phyloP scores from a whole-genome alignment of 768 basidiomycete genomes.

The Coprinopsis strossmayeri region DNA sequence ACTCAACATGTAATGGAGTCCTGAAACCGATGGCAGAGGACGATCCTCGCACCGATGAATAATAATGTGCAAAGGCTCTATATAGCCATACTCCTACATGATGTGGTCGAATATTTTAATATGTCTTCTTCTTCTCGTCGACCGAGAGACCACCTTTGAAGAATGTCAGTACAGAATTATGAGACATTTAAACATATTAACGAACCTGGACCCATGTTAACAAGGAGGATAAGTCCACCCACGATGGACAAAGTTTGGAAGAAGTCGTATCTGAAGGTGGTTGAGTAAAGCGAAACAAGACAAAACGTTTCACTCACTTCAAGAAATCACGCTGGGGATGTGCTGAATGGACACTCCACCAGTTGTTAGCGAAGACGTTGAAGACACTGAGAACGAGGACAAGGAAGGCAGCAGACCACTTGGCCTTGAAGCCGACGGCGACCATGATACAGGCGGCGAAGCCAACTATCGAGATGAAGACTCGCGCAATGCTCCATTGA shows the following conservation, averaged over 20 bases:
- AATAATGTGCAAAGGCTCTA: neutral
- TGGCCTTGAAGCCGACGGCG: conserved; percentile 98
- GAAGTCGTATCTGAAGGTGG: conserved; percentile 79
- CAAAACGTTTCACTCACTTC: conserved; percentile 69
- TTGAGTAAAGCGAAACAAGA: neutral
- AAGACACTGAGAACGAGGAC: conserved; percentile 87
- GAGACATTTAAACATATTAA: neutral
- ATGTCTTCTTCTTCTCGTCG: conserved; percentile 99
- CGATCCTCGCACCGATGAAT: neutral
- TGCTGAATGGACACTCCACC: conserved; percentile 88
- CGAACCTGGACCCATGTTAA: conserved; percentile 88
- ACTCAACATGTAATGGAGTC: neutral
- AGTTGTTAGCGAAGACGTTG: conserved; percentile 98
- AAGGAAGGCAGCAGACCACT: conserved; percentile 96
- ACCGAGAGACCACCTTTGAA: conserved; percentile 82
- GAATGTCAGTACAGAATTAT: conserved; percentile 10
- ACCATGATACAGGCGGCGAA: conserved; percentile 93
- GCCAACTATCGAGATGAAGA: conserved; percentile 85
- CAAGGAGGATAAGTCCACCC: conserved; percentile 92
- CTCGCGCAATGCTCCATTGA: conserved; percentile 78
- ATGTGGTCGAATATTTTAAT: conserved; percentile 26
- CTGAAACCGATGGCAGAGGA: neutral
- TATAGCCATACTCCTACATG: neutral
- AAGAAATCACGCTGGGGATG: conserved; percentile 98
- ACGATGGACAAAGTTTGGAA: conserved; percentile 99